These are phyloP conservation scores for Pythium coloratum DNA, from an alignment of 352 stramenopile species.

Conservation along the genomic window DNA sequence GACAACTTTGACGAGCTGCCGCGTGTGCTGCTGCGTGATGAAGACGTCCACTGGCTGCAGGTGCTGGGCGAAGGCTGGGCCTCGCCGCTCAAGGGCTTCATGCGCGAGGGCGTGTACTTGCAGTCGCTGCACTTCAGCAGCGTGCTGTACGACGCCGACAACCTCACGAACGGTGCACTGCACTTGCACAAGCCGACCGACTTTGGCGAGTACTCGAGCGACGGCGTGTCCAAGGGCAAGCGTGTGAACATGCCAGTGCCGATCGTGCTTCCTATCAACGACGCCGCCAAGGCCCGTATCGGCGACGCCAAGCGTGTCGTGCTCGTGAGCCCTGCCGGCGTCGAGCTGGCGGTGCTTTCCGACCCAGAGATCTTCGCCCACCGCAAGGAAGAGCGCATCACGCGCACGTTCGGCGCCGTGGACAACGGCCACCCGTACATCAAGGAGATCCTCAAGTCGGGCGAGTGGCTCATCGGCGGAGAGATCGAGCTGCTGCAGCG, in stretches of 20 bases:
- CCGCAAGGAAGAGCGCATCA: slow-evolving; percentile 98
- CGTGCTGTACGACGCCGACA: slow-evolving; percentile 95
- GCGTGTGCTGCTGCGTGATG: slow-evolving; percentile 94
- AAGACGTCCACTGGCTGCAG: slow-evolving; percentile 98
- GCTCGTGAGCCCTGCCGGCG: slow-evolving; percentile 92
- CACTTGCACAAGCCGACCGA: slow-evolving; percentile 89
- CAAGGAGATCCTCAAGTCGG: slow-evolving; percentile 92
- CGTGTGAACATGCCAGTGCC: slow-evolving; percentile 97
- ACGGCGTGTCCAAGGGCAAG: slow-evolving; percentile 76
- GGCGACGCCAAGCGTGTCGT: slow-evolving; percentile 84
- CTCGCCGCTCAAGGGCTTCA: slow-evolving; percentile 95
- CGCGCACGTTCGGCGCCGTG: slow-evolving; percentile 96
- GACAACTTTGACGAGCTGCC: slow-evolving; percentile 59
- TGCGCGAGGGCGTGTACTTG: slow-evolving; percentile 96
- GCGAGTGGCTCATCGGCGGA: slow-evolving; percentile 94
- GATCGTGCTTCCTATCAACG: slow-evolving; percentile 95
- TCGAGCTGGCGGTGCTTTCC: slow-evolving; percentile 92
- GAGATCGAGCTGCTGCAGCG: slow-evolving; percentile 96
- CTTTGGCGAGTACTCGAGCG: slow-evolving; percentile 90
- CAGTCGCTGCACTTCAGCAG: slow-evolving; percentile 98
- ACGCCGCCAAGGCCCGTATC: slow-evolving; percentile 91
- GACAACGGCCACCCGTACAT: slow-evolving; percentile 98
- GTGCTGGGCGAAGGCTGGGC: slow-evolving; percentile 97
- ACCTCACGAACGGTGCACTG: slow-evolving; percentile 87
- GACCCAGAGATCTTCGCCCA: slow-evolving; percentile 96